These are phyloP conservation scores for maize (Zea mays) DNA, from an alignment of 176 grass and related monocot genomes.

Conservation along the genomic window DNA sequence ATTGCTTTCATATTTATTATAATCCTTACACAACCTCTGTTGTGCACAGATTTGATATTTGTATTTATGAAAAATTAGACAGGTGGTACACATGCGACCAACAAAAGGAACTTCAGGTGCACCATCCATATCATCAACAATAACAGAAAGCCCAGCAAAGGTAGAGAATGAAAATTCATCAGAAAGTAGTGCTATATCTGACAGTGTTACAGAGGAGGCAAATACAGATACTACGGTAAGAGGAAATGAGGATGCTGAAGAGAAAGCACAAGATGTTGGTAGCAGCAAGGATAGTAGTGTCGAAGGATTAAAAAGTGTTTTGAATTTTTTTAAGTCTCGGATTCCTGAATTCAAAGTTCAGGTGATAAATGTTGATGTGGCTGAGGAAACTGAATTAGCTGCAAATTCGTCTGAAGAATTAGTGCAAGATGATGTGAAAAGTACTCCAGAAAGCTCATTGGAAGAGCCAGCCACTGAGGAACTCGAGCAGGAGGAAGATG, in stretches of 20 bases:
- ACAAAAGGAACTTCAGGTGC: constrained; percentile 58
- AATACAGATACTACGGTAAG: constrained; percentile 40
- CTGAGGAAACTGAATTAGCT: constrained; percentile 61
- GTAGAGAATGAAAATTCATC: constrained; percentile 6
- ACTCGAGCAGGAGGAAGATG: constrained; percentile 50
- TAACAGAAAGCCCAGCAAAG: constrained; percentile 45
- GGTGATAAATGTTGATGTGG: constrained; percentile 52
- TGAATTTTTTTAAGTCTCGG: constrained; percentile 74
- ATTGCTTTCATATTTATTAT: constrained; percentile 18
- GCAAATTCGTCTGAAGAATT: constrained; percentile 48
- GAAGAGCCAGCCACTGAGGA: constrained; percentile 51
- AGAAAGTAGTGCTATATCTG: constrained; percentile 36
- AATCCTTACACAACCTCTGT: constrained; percentile 28
- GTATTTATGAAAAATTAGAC: constrained; percentile 62
- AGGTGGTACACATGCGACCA: constrained; percentile 77
- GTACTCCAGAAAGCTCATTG: constrained; percentile 45
- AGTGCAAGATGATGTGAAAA: constrained; percentile 65
- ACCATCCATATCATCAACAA: constrained; percentile 35
- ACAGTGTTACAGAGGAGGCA: constrained; percentile 33
- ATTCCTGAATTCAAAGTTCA: constrained; percentile 85
- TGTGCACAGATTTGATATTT: constrained; percentile 40
- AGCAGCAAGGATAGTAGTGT: constrained; percentile 53
- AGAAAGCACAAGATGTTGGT: constrained; percentile 42
- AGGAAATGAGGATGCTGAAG: constrained; percentile 41
- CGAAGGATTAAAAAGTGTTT: constrained; percentile 62